Evolutionary conservation across 1,284 basidiomycete genomes (phyloP), one percentile per base, ranked within the genome.

Genomic region (Ustilago bromivora): DNA sequence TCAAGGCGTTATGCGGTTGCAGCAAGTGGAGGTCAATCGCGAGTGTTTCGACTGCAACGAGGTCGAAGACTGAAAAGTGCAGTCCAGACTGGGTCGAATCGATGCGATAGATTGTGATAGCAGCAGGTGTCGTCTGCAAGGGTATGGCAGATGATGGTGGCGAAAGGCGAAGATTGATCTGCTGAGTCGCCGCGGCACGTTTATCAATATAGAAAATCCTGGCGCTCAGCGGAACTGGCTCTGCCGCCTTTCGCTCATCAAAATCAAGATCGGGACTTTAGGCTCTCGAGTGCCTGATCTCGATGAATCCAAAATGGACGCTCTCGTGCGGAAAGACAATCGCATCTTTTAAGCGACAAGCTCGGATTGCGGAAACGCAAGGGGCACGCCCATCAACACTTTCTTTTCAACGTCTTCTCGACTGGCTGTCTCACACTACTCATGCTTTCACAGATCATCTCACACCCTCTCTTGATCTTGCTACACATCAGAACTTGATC

Each of bases 71-170:
- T n/a, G 43, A 19, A 36, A 49, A 41, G 46, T 7, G 36, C 32
- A 51, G 41, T 53, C 28, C 61, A 55, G n/a, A 28, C 36, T 34
- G 43, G 32, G 60, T 55, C 35, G 34, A 52, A 43, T 65, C 36
- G 65, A 73, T 55, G 71, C 66, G 47, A 57, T n/a, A n/a, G 31
- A 55, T 58, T 51, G 71, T 61, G 31, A 55, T 55, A 58, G 51
- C 71, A 67, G 62, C 40, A 59, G 61, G 43, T 62, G 71, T 68
- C 71, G 65, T 73, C 71, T 73, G 71, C 71, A 68, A 65, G 61
- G 58, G 47, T 58, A 9, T 31, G 38, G 62, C 73, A 76, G 74
- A 76, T 76, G 69, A 76, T 76, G 74, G 74, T 76, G 74, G 74
- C 74, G 69, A 76, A 61, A 67, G 74, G 69, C 69, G 57, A 58